Conservation (phyloP, 495 filamentous ascomycete genomes). For the Daldinia concentrica region DNA sequence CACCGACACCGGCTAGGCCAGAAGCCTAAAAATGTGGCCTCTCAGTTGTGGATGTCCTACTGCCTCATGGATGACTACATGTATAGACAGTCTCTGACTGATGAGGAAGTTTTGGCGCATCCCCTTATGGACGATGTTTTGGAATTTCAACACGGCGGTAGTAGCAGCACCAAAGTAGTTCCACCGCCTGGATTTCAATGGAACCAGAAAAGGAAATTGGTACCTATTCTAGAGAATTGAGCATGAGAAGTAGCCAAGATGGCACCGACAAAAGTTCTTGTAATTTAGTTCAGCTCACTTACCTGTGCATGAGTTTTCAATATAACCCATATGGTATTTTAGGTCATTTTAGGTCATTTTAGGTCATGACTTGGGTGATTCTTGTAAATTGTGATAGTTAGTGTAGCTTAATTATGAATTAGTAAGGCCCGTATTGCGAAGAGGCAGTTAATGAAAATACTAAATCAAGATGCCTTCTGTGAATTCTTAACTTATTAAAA, state of each 20-base stretch:
- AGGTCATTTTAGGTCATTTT: too few species aligned
- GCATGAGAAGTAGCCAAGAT: not conserved
- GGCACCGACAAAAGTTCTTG: not conserved
- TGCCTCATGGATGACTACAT: conserved; percentile 35
- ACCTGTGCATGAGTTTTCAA: too few species aligned
- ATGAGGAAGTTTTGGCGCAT: conserved; percentile 9
- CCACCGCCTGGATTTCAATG: conserved; percentile 30
- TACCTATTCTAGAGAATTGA: conserved; percentile 6
- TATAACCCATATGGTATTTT: too few species aligned
- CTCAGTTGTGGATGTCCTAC: conserved; percentile 36
- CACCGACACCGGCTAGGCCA: conserved; percentile 13
- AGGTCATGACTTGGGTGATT: too few species aligned
- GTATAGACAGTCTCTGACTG: conserved; percentile 23
- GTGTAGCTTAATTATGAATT: too few species aligned
- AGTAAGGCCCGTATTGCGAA: too few species aligned
- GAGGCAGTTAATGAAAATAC: too few species aligned
- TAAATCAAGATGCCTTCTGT: too few species aligned
- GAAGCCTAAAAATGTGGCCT: conserved; percentile 25
- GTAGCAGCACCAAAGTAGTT: conserved; percentile 1
- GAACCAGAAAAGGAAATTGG: conserved; percentile 15
- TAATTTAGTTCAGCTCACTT: too few species aligned
- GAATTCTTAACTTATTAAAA: too few species aligned
- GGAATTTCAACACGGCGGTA: conserved; percentile 22
- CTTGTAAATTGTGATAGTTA: not conserved
- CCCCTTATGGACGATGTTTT: conserved; percentile 39